phyloP scores from a whole-genome alignment of 108 stramenopile species.

The Skeletonema tropicum region DNA sequence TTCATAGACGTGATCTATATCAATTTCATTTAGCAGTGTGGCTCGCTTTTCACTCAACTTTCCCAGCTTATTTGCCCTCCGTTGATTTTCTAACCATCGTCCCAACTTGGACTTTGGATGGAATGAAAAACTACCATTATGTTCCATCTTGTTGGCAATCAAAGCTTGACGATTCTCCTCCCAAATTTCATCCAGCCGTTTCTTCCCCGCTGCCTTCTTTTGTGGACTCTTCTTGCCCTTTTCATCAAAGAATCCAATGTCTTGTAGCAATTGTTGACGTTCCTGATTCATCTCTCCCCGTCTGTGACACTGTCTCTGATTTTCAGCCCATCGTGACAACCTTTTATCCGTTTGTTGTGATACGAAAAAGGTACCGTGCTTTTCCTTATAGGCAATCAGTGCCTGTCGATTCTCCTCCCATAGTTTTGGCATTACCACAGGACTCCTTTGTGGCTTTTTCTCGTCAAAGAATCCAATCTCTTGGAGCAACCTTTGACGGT shows the following conservation, averaged over 20 bases:
- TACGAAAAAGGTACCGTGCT: no score
- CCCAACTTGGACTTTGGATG: neutral
- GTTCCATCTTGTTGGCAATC: neutral
- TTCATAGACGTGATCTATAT: constrained; percentile 26
- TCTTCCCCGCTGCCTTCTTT: constrained; percentile 16
- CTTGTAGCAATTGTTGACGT: constrained; percentile 10
- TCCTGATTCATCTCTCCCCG: constrained; percentile 6
- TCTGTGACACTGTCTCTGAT: no score
- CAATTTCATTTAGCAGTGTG: constrained; percentile 29
- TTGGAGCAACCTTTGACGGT: constrained; percentile 22
- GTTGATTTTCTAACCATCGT: constrained; percentile 42
- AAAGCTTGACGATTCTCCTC: neutral
- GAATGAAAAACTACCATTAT: neutral
- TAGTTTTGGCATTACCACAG: neutral
- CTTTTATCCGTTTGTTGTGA: no score
- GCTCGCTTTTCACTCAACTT: constrained; percentile 22
- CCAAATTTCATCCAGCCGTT: constrained; percentile 3
- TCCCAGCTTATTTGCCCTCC: constrained; percentile 32
- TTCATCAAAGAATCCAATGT: constrained; percentile 49
- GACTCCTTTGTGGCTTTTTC: constrained; percentile 35
- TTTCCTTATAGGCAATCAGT: no score
- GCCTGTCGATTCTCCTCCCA: neutral
- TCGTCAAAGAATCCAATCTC: constrained; percentile 45
- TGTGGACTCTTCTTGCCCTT: constrained; percentile 33
- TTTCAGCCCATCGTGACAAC: no score